phyloP scores from a whole-genome alignment of 2,329 filamentous ascomycete genomes.

The Calonectria crousiana region DNA sequence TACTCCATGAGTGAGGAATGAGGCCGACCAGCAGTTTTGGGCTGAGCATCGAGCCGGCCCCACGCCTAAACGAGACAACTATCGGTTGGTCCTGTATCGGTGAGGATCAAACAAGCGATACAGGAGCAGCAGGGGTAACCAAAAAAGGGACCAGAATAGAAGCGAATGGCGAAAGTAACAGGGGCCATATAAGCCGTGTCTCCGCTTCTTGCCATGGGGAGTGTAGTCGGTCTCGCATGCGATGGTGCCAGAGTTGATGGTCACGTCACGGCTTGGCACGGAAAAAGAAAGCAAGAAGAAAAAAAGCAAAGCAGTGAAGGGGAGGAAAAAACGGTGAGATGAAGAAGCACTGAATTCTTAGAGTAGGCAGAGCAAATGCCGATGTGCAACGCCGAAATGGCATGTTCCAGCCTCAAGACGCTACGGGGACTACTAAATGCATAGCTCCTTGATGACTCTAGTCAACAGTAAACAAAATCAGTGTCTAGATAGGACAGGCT shows the following conservation, averaged over 20 bases:
- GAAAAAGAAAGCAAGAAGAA: neutral
- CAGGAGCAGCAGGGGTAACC: neutral
- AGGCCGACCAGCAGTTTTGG: neutral
- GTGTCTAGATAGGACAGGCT: too few species aligned
- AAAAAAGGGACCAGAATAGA: neutral
- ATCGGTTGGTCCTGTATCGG: neutral
- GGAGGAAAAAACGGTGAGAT: neutral
- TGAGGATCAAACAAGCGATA: neutral
- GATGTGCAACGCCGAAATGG: neutral
- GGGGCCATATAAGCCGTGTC: neutral
- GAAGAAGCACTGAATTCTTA: neutral
- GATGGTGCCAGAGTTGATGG: neutral
- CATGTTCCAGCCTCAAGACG: neutral
- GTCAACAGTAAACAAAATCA: too few species aligned
- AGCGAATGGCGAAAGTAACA: neutral
- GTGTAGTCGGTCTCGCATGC: neutral
- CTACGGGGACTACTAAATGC: neutral
- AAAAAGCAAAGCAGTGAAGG: neutral
- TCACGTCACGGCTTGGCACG: neutral
- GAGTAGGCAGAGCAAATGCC: neutral
- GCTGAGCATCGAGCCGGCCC: neutral
- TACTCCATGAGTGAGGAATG: neutral
- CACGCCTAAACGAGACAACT: neutral
- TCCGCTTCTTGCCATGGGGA: neutral
- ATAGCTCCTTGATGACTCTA: neutral